These are phyloP conservation scores for Metschnikowia colocasiae DNA, from an alignment of 805 yeast species.

Conservation along the genomic window DNA sequence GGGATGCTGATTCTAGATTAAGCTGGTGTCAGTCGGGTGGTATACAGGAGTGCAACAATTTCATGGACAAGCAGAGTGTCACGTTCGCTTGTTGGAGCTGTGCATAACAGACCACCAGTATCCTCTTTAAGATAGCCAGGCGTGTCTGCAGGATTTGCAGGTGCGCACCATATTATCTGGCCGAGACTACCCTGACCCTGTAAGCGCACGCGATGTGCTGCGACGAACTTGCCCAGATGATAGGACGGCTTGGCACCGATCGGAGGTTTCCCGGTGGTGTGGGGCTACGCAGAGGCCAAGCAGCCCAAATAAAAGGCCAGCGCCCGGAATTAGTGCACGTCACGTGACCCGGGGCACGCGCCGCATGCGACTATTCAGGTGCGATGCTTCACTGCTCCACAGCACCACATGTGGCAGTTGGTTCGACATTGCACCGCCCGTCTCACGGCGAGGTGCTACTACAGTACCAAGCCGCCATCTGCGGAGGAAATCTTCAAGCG, in stretches of 20 bases:
- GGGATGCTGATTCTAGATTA: not conserved
- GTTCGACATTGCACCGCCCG: not conserved
- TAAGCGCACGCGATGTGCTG: not conserved
- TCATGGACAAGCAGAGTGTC: not conserved
- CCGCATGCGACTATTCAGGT: not conserved
- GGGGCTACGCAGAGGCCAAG: no score
- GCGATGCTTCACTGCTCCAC: not conserved
- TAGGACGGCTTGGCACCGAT: no score
- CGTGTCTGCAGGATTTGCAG: not conserved
- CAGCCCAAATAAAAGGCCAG: no score
- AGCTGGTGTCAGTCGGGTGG: not conserved
- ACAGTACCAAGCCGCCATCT: constrained; percentile 1
- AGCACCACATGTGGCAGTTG: not conserved
- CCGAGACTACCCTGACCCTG: not conserved
- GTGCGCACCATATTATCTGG: constrained; percentile 2
- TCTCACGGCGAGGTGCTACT: not conserved
- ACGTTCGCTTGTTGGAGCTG: constrained; percentile 1
- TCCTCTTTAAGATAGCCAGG: constrained; percentile 5
- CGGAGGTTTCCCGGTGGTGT: no score
- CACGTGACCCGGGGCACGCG: not conserved
- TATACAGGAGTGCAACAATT: not conserved
- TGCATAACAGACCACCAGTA: constrained; percentile 3
- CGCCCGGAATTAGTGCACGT: no score
- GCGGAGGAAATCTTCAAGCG: constrained; percentile 16
- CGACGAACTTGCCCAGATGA: no score